These are phyloP conservation scores for Gracilaria caudata DNA, from an alignment of 23 red algal species.

Conservation along the genomic window DNA sequence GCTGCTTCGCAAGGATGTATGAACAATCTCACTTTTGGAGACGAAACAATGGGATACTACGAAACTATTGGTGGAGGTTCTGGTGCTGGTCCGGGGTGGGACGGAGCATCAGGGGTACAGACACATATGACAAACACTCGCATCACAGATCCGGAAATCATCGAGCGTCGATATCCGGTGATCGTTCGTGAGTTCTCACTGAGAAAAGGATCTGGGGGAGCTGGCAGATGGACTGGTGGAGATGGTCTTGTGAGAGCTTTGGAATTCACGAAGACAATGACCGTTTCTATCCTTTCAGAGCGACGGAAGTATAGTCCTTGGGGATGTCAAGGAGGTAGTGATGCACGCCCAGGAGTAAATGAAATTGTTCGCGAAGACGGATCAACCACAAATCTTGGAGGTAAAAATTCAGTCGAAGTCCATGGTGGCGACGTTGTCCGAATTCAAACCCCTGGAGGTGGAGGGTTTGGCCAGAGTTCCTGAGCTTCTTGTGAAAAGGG, in stretches of 20 bases:
- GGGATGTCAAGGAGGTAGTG: constrained; percentile 80
- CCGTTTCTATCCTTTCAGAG: constrained; percentile 86
- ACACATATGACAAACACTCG: constrained; percentile 99
- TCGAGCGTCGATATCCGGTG: constrained; percentile 96
- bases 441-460: constrained; percentile 95
- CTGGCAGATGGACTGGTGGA: constrained; percentile 74
- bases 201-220: constrained; percentile 70
- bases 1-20: constrained; percentile 99
- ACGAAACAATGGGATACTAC: constrained; percentile 86
- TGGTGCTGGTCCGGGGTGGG: constrained; percentile 90
- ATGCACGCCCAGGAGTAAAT: constrained; percentile 74
- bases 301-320: constrained; percentile 77
- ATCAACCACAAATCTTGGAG: constrained; percentile 53
- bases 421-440: constrained; percentile 73
- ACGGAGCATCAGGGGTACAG: constrained; percentile 92
- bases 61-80: constrained; percentile 96
- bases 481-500: background rate
- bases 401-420: constrained; percentile 70
- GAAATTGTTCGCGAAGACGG: constrained; percentile 33
- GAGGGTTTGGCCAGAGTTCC: constrained; percentile 67
- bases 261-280: constrained; percentile 84
- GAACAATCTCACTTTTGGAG: constrained; percentile 99
- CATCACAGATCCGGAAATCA: constrained; percentile 94
- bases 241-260: constrained; percentile 84
- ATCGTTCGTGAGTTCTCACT: constrained; percentile 85